Conservation (phyloP, 345 rosid species). For the Gossypium sturtianum region DNA sequence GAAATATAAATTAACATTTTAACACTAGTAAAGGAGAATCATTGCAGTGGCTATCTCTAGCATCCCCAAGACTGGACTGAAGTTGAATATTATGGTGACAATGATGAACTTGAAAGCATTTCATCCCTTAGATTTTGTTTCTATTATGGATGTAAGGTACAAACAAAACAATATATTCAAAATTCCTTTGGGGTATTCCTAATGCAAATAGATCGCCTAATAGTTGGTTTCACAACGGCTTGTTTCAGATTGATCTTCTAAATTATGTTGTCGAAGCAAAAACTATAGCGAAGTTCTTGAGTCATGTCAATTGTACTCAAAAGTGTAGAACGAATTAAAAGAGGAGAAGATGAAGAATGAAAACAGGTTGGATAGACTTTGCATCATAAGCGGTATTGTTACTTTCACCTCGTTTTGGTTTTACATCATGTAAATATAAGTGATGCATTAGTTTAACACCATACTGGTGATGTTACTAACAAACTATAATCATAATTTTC, state of each 20-base stretch:
- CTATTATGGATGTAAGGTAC: not conserved
- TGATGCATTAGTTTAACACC: not conserved
- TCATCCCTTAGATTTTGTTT: not conserved
- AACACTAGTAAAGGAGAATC: constrained; percentile 24
- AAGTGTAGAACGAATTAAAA: constrained; percentile 51
- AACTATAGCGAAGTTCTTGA: constrained; percentile 61
- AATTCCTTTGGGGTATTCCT: constrained; percentile 66
- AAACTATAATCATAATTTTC: not conserved
- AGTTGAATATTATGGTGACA: constrained; percentile 64
- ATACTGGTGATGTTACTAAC: not conserved
- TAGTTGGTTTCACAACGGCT: constrained; percentile 67
- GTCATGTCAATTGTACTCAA: constrained; percentile 57
- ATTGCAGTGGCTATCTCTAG: constrained; percentile 40
- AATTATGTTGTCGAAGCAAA: constrained; percentile 45
- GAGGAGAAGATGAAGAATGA: constrained; percentile 73
- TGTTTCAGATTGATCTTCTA: constrained; percentile 60
- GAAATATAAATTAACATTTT: no score
- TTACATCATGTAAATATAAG: constrained; percentile 39
- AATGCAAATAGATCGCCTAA: constrained; percentile 45
- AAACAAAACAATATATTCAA: constrained; percentile 54
- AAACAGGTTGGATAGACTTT: constrained; percentile 53
- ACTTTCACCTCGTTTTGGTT: constrained; percentile 54
- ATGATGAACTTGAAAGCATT: constrained; percentile 24
- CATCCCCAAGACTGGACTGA: constrained; percentile 64
- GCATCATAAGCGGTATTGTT: constrained; percentile 51